A percentile compares a stretch with the other conserved stretches of the same genome.
These are phyloP conservation scores for Phascolomyces articulosus DNA, from an alignment of 371 early-diverging fungal genomes.

Conservation along the genomic window DNA sequence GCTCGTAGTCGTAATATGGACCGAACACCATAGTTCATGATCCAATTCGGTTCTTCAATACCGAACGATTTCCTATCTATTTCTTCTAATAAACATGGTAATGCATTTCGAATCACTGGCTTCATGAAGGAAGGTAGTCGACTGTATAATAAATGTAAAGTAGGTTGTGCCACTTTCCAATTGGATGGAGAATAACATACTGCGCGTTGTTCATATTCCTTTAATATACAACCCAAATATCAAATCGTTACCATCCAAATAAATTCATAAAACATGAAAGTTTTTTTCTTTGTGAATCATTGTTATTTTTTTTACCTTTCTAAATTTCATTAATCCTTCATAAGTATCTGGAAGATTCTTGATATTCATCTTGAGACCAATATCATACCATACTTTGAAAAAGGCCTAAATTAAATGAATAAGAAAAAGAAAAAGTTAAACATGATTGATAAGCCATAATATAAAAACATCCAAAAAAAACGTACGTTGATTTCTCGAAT, in stretches of 20 bases:
- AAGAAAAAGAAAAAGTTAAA: not conserved
- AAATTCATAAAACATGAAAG: too few relatives aligned
- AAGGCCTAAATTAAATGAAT: slow-evolving; percentile 17
- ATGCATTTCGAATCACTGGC: slow-evolving; percentile 19
- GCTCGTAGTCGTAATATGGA: slow-evolving; percentile 23
- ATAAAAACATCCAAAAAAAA: not conserved
- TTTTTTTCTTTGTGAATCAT: too few relatives aligned
- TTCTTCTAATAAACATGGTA: slow-evolving; percentile 25
- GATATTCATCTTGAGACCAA: slow-evolving; percentile 48
- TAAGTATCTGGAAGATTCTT: slow-evolving; percentile 50
- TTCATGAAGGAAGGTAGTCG: slow-evolving; percentile 26
- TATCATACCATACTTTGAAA: slow-evolving; percentile 45
- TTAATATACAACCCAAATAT: too few relatives aligned
- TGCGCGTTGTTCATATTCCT: slow-evolving; percentile 27
- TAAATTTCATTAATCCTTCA: slow-evolving; percentile 35
- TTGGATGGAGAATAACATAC: slow-evolving; percentile 27
- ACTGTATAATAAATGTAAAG: slow-evolving; percentile 26
- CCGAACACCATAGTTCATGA: slow-evolving; percentile 14
- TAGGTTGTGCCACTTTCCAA: slow-evolving; percentile 27
- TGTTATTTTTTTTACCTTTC: slow-evolving; percentile 19
- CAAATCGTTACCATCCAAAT: too few relatives aligned
- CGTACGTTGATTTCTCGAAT: slow-evolving; percentile 50
- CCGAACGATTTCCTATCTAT: slow-evolving; percentile 30
- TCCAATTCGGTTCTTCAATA: slow-evolving; percentile 22
- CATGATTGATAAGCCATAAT: not conserved